A percentile compares a stretch with the other conserved stretches of the same genome.
phyloP scores from a whole-genome alignment of 1,284 basidiomycete genomes.

The Leccinum subatratum region DNA sequence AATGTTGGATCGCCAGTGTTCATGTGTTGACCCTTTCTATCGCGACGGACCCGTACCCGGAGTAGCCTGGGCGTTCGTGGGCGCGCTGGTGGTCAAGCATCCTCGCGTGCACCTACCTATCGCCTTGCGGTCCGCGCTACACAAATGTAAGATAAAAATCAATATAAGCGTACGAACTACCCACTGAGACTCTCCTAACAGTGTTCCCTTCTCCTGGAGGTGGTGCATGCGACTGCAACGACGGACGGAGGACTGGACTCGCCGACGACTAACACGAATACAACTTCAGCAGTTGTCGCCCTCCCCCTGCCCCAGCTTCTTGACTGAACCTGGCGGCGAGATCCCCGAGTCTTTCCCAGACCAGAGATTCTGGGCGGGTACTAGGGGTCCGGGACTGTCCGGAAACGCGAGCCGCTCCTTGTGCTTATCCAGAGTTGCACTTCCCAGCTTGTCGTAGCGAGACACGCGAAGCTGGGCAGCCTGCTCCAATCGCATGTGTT shows the following conservation, averaged over 20 bases:
- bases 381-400: conserved; percentile 72
- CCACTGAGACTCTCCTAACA: too few species aligned
- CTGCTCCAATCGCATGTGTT: too few species aligned
- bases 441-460: conserved; percentile 54
- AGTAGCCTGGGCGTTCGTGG: neutral
- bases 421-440: conserved; percentile 60
- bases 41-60: neutral
- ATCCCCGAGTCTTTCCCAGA: conserved; percentile 19
- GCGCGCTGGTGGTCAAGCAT: neutral
- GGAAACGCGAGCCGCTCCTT: conserved; percentile 74
- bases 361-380: conserved; percentile 39
- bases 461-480: conserved; percentile 62
- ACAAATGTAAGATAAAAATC: conserved; percentile 1
- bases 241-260: conserved; percentile 9
- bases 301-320: conserved; percentile 20
- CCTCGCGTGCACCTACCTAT: conserved; percentile 36
- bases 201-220: too few species aligned
- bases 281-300: conserved; percentile 1
- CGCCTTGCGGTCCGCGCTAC: conserved; percentile 74
- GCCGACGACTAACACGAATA: conserved; percentile 12
- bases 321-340: conserved; percentile 29
- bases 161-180: neutral
- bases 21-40: neutral
- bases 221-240: too few species aligned
- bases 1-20: conserved; percentile 5